These are phyloP conservation scores for Tritrichomonas musculus DNA, from an alignment of 208 protist genomes.

Conservation along the genomic window DNA sequence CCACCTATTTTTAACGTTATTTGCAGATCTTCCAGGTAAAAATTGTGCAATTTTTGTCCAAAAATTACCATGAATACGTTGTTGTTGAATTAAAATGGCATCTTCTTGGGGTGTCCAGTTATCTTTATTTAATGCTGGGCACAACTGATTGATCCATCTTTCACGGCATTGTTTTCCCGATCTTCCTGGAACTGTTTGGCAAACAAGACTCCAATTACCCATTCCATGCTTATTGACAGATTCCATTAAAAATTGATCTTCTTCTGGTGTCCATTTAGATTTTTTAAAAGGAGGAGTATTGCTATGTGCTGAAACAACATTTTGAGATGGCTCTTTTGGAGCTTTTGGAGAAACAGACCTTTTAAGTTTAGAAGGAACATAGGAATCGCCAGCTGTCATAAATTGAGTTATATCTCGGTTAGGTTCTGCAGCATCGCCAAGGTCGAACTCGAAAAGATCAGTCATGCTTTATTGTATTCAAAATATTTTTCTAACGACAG, in stretches of 20 bases:
- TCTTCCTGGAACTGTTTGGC: neutral
- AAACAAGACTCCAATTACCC: neutral
- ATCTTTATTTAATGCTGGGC: neutral
- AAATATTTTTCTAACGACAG: no score
- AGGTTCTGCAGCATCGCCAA: no score
- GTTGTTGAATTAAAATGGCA: neutral
- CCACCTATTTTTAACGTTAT: slow-evolving; percentile 18
- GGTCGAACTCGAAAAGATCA: no score
- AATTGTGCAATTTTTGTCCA: neutral
- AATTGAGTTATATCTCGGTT: no score
- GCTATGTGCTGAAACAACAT: no score
- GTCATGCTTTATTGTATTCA: no score
- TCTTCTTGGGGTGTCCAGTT: neutral
- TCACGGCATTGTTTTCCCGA: slow-evolving; percentile 18
- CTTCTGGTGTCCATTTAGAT: neutral
- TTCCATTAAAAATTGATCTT: neutral
- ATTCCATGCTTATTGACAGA: neutral
- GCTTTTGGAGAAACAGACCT: no score
- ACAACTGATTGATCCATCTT: neutral
- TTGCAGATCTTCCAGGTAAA: neutral
- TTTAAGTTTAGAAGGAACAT: no score
- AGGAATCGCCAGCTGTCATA: no score
- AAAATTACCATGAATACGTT: neutral
- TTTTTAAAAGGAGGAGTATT: neutral
- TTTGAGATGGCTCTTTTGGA: no score